These are phyloP conservation scores for Dendrobium chrysotoxum DNA, from an alignment of 106 monocot genomes.

Conservation along the genomic window DNA sequence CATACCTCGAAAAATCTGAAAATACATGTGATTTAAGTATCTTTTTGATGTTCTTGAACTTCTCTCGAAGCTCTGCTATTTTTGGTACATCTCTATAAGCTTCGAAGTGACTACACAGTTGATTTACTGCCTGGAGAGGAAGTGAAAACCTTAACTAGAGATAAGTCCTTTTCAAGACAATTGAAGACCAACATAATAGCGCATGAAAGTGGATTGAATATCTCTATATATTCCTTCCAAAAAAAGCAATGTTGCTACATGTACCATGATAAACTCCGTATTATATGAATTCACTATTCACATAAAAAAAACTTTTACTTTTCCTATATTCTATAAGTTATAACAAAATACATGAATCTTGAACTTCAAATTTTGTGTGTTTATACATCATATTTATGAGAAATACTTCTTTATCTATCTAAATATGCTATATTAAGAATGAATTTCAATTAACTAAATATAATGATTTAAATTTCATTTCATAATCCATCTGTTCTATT, in stretches of 20 bases:
- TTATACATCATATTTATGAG: background rate
- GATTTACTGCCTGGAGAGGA: slow-evolving; percentile 86
- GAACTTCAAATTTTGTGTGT: background rate
- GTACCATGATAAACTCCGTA: background rate
- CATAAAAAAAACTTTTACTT: background rate
- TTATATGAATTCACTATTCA: background rate
- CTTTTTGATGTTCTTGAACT: slow-evolving; percentile 98
- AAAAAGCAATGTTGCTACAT: background rate
- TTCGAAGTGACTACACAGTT: slow-evolving; percentile 93
- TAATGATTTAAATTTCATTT: background rate
- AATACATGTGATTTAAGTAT: slow-evolving; percentile 95
- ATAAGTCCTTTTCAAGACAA: background rate
- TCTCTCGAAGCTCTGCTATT: slow-evolving; percentile 90
- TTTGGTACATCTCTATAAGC: slow-evolving; percentile 97
- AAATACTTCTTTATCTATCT: background rate
- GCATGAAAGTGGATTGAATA: background rate
- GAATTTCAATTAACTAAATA: background rate
- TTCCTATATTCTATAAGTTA: background rate
- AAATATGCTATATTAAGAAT: background rate
- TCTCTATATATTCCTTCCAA: background rate
- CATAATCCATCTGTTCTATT: too few relatives aligned
- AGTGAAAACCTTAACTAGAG: background rate
- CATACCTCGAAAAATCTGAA: slow-evolving; percentile 96
- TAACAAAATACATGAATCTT: background rate
- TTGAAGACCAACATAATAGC: background rate